A percentile compares a stretch with the other conserved stretches of the same genome.
Conservation (phyloP, 495 filamentous ascomycete species). For the Talaromyces liani region DNA sequence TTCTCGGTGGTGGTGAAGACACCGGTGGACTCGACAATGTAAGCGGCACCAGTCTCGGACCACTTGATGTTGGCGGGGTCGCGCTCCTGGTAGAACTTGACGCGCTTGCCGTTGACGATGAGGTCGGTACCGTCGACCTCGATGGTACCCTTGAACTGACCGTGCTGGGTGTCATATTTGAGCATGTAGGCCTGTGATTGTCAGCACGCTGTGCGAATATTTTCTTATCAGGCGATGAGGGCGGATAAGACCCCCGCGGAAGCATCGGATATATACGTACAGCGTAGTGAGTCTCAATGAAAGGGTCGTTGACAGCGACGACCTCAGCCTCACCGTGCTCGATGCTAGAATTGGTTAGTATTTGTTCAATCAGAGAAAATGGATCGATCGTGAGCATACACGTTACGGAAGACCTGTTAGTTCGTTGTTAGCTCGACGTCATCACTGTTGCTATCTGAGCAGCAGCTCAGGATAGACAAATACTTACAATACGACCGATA, state of each 20-base stretch:
- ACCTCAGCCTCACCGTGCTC: constrained; percentile 79
- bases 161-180: constrained; percentile 97
- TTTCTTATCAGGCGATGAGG: background rate
- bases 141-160: constrained; percentile 89
- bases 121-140: constrained; percentile 67
- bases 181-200: constrained; percentile 85
- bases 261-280: constrained; percentile 50
- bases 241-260: background rate
- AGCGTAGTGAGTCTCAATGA: constrained; percentile 97
- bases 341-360: constrained; percentile 54
- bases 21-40: constrained; percentile 98
- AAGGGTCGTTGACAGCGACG: constrained; percentile 97
- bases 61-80: constrained; percentile 91
- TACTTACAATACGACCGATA: constrained; percentile 88
- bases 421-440: constrained; percentile 17
- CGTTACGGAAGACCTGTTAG: constrained; percentile 64
- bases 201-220: background rate
- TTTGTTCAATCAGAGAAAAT: constrained; percentile 20
- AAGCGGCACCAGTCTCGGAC: constrained; percentile 79
- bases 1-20: constrained; percentile 99
- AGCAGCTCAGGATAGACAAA: background rate
- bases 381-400: constrained; percentile 33
- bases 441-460: background rate
- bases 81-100: constrained; percentile 92
- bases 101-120: constrained; percentile 86